A percentile compares a stretch with the other conserved stretches of the same genome.
phyloP scores from a whole-genome alignment of 768 basidiomycete species.

The Naganishia vaughanmartiniae region DNA sequence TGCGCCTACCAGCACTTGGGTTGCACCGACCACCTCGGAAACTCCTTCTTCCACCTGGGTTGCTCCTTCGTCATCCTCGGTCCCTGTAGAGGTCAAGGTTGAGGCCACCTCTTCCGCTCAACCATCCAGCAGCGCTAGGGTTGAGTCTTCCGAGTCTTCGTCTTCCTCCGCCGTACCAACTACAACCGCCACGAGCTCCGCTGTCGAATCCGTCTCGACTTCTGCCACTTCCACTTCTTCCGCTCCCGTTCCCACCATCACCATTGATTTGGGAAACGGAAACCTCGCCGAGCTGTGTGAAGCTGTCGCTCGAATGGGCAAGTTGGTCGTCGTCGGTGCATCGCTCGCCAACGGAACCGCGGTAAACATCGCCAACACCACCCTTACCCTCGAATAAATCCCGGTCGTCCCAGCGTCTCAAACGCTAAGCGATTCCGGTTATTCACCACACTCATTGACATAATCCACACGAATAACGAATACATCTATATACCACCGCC shows the following conservation, averaged over 20 bases:
- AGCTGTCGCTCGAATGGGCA: conserved; percentile 27
- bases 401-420: not conserved
- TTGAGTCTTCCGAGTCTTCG: conserved; percentile 30
- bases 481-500: not conserved
- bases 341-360: conserved; percentile 18
- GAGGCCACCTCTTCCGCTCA: conserved; percentile 35
- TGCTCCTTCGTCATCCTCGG: conserved; percentile 20
- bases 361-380: conserved; percentile 14
- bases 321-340: conserved; percentile 27
- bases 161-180: conserved; percentile 30
- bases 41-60: conserved; percentile 25
- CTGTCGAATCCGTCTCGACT: conserved; percentile 27
- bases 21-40: conserved; percentile 32
- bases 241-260: conserved; percentile 17
- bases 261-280: not conserved
- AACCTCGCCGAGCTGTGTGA: conserved; percentile 28
- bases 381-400: conserved; percentile 11
- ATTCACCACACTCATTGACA: conserved; percentile 10
- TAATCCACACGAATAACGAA: conserved; percentile 4
- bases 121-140: conserved; percentile 30
- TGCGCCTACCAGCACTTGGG: conserved; percentile 43
- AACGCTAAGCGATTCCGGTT: no score
- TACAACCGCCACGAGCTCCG: conserved; percentile 30
- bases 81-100: conserved; percentile 13
- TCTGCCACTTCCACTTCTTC: conserved; percentile 31